Conservation (phyloP, 2,329 filamentous ascomycete species). For the Gaeumannomyces sp. region DNA sequence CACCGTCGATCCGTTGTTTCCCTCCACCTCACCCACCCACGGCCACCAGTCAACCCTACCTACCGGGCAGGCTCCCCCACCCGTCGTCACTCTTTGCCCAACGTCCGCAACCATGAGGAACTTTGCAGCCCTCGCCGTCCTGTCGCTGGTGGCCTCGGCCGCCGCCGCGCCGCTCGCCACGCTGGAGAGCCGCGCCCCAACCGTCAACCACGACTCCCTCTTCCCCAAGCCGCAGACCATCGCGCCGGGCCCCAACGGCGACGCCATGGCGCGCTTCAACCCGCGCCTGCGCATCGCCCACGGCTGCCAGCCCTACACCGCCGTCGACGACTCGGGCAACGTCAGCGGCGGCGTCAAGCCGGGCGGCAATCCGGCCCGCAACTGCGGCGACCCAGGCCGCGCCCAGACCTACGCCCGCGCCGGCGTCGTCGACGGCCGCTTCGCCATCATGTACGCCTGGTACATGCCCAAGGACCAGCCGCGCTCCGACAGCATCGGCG, state of each 20-base stretch:
- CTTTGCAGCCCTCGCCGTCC: neutral
- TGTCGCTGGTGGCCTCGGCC: neutral
- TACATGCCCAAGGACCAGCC: conserved; percentile 39
- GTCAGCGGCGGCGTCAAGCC: conserved; percentile 26
- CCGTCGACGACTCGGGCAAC: conserved; percentile 16
- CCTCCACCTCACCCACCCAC: neutral
- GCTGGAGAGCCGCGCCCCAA: neutral
- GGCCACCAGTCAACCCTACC: too few relatives aligned
- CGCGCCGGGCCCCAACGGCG: conserved; percentile 13
- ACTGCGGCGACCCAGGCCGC: conserved; percentile 22
- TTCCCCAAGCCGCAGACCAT: conserved; percentile 18
- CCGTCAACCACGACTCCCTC: conserved; percentile 8
- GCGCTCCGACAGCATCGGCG: conserved; percentile 22
- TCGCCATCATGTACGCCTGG: conserved; percentile 35
- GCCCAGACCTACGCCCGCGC: conserved; percentile 32
- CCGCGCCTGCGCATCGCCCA: conserved; percentile 20
- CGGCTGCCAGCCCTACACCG: conserved; percentile 20
- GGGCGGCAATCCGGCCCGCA: conserved; percentile 22
- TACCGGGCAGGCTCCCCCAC: neutral
- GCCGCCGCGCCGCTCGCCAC: neutral
- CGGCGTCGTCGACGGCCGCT: conserved; percentile 18
- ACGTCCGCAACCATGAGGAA: neutral
- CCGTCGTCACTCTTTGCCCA: neutral
- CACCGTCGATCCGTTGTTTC: neutral
- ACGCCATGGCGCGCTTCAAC: conserved; percentile 15